A percentile compares a stretch with the other conserved stretches of the same genome.
These are phyloP conservation scores for Epichloe sibirici DNA, from an alignment of 2,329 filamentous ascomycete species.

Conservation along the genomic window DNA sequence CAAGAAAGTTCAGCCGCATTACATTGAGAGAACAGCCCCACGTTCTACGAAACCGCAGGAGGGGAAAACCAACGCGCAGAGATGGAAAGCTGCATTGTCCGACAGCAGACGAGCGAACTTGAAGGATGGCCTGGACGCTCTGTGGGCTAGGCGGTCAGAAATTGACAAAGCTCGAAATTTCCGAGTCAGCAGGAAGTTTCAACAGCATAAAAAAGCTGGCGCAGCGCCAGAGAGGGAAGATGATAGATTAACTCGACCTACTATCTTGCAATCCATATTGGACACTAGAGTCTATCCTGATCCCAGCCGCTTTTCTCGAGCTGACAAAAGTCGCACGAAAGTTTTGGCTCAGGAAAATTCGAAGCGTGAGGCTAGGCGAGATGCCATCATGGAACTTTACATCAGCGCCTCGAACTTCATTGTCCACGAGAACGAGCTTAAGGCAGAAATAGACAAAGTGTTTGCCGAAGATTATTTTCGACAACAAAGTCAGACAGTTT, in stretches of 20 bases:
- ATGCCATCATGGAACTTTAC: slow-evolving; percentile 77
- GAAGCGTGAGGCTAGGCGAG: slow-evolving; percentile 48
- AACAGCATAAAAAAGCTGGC: slow-evolving; percentile 34
- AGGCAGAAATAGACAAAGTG: slow-evolving; percentile 58
- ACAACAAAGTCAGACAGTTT: slow-evolving; percentile 19
- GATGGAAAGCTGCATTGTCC: slow-evolving; percentile 66
- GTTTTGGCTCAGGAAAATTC: slow-evolving; percentile 27
- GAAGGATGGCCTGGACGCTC: slow-evolving; percentile 53
- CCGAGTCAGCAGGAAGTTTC: slow-evolving; percentile 35
- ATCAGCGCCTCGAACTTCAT: slow-evolving; percentile 83
- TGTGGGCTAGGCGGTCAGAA: slow-evolving; percentile 53
- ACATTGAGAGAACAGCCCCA: slow-evolving; percentile 48
- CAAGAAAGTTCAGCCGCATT: slow-evolving; percentile 48
- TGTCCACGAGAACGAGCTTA: slow-evolving; percentile 64
- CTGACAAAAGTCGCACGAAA: slow-evolving; percentile 31
- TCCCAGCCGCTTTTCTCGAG: slow-evolving; percentile 45
- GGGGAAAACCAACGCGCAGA: slow-evolving; percentile 26
- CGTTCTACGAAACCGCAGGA: slow-evolving; percentile 31
- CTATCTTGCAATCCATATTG: slow-evolving; percentile 39
- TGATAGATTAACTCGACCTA: slow-evolving; percentile 62
- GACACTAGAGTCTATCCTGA: slow-evolving; percentile 45
- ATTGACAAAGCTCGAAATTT: slow-evolving; percentile 22
- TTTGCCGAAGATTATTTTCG: slow-evolving; percentile 55
- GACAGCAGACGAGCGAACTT: slow-evolving; percentile 59
- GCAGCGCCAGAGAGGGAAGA: slow-evolving; percentile 59